Evolutionary conservation across 2,329 filamentous ascomycete species (phyloP).

Genomic region (Anthostomella pinea): DNA sequence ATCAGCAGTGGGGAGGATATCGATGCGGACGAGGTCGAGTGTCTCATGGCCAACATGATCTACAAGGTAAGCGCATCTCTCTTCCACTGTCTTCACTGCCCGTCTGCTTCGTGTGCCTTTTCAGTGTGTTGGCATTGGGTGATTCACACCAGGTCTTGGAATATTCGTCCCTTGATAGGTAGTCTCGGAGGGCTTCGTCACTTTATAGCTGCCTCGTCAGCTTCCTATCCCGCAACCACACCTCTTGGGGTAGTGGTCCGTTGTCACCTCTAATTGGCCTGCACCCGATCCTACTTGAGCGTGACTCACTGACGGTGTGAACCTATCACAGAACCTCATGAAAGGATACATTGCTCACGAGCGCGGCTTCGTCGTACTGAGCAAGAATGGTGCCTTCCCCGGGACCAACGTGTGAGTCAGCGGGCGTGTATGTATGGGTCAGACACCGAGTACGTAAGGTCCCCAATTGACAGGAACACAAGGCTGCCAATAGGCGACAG

Average conservation of each 20-base stretch:
- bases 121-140: too few species aligned
- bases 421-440: too few species aligned
- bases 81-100: neutral
- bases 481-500: conserved; percentile 6
- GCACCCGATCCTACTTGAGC: conserved; percentile 9
- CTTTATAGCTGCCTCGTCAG: conserved; percentile 7
- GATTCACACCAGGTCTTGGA: too few species aligned
- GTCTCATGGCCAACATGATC: conserved; percentile 91
- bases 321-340: conserved; percentile 71
- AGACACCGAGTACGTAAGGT: too few species aligned
- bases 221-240: too few species aligned
- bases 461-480: conserved; percentile 1
- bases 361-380: conserved; percentile 84
- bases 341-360: conserved; percentile 97
- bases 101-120: too few species aligned
- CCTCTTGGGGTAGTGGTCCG: too few species aligned
- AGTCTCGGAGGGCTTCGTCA: too few species aligned
- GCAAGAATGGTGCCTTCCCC: conserved; percentile 90
- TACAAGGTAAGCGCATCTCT: conserved; percentile 70
- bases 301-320: conserved; percentile 34
- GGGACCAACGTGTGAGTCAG: conserved; percentile 67
- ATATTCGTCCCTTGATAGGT: too few species aligned
- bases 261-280: conserved; percentile 20
- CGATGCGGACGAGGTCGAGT: conserved; percentile 93
- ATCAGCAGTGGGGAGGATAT: conserved; percentile 66